These are phyloP conservation scores for Debaryomyces tyrocola DNA, from an alignment of 805 yeast species.

Conservation along the genomic window DNA sequence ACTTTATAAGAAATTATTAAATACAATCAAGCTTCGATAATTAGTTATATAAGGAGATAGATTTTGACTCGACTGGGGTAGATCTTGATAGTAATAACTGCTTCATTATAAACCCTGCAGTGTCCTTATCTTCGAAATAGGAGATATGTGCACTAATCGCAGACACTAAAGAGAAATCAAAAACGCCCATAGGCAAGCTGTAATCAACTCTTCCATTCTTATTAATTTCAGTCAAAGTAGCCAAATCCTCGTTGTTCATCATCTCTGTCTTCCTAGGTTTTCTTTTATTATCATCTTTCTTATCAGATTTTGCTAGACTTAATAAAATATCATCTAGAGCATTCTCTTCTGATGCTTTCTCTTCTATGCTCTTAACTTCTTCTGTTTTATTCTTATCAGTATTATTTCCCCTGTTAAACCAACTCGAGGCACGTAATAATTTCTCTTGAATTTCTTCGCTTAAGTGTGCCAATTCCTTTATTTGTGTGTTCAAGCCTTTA, in stretches of 20 bases:
- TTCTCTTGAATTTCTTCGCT: constrained; percentile 39
- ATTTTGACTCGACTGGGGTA: constrained; percentile 25
- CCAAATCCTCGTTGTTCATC: constrained; percentile 27
- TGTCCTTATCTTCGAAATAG: constrained; percentile 83
- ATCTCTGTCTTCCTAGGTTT: constrained; percentile 26
- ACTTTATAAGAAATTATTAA: too few species aligned
- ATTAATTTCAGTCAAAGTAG: constrained; percentile 51
- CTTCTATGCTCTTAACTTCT: neutral
- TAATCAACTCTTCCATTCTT: constrained; percentile 81
- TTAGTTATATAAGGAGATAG: constrained; percentile 25
- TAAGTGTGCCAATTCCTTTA: constrained; percentile 40
- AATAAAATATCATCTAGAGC: constrained; percentile 42
- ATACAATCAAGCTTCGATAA: neutral
- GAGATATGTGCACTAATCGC: constrained; percentile 87
- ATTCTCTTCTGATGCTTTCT: constrained; percentile 24
- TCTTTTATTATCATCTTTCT: constrained; percentile 16
- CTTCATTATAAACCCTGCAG: constrained; percentile 73
- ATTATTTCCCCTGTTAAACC: constrained; percentile 24
- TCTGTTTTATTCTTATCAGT: neutral
- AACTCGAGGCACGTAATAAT: constrained; percentile 34
- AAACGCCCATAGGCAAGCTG: constrained; percentile 69
- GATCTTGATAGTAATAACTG: constrained; percentile 44
- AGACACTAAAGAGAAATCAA: constrained; percentile 76
- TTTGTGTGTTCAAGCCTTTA: constrained; percentile 51
- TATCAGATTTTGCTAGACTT: constrained; percentile 20